Evolutionary conservation across 2,329 filamentous ascomycete species (phyloP).

Genomic region (Hirsutella rhossiliensis): DNA sequence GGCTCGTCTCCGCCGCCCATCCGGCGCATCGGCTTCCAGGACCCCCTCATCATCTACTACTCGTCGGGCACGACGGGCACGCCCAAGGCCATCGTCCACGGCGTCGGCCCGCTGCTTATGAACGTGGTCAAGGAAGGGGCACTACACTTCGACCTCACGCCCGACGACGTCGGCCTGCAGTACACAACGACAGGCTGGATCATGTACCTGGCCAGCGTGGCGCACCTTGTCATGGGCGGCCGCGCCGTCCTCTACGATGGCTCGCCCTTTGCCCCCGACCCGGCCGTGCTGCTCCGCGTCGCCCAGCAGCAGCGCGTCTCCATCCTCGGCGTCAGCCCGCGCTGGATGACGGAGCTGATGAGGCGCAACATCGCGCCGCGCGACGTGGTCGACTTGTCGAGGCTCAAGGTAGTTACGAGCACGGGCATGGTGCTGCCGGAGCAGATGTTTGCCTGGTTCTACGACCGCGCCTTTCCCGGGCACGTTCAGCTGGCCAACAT

Average conservation of each 20-base stretch:
- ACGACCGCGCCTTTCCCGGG: constrained; percentile 58
- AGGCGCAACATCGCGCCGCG: constrained; percentile 51
- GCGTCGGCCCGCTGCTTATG: constrained; percentile 51
- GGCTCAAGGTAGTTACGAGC: constrained; percentile 48
- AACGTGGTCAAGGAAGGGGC: constrained; percentile 44
- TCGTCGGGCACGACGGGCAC: constrained; percentile 72
- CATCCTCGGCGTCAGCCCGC: constrained; percentile 61
- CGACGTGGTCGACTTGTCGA: constrained; percentile 48
- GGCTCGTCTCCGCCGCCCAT: constrained; percentile 37
- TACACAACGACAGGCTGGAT: constrained; percentile 72
- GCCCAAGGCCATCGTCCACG: constrained; percentile 80
- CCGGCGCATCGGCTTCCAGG: constrained; percentile 52
- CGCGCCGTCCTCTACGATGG: constrained; percentile 69
- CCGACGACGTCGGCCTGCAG: constrained; percentile 34
- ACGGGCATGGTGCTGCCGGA: constrained; percentile 78
- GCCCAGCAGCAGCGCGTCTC: constrained; percentile 54
- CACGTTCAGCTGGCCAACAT: constrained; percentile 60
- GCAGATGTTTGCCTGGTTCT: constrained; percentile 66
- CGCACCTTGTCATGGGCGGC: constrained; percentile 46
- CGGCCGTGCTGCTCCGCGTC: constrained; percentile 49
- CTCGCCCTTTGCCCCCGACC: constrained; percentile 63
- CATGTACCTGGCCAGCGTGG: constrained; percentile 62
- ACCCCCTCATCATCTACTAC: constrained; percentile 69
- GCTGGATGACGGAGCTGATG: constrained; percentile 64
- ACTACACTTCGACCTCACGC: constrained; percentile 31